Conservation (phyloP, 768 basidiomycete genomes). For the Tylopilus vinaceipallidus region DNA sequence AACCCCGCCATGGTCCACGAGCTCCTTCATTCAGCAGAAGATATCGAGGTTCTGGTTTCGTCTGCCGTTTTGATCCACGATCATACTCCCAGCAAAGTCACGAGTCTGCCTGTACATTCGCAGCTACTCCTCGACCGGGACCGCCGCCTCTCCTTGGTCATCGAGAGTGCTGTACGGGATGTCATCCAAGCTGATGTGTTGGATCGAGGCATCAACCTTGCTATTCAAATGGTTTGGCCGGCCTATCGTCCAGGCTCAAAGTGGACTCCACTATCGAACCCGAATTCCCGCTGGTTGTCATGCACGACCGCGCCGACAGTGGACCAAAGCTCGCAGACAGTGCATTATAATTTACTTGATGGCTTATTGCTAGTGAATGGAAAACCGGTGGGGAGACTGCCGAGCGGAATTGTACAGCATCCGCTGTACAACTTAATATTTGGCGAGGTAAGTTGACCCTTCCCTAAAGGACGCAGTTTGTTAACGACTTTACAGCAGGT, state of each 20-base stretch:
- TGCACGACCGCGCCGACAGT: constrained; percentile 12
- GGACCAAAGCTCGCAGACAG: constrained; percentile 17
- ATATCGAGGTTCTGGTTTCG: constrained; percentile 24
- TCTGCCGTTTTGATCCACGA: constrained; percentile 27
- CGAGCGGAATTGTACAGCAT: constrained; percentile 16
- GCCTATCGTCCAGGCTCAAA: constrained; percentile 23
- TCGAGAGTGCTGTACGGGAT: constrained; percentile 17
- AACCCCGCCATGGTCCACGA: constrained; percentile 4
- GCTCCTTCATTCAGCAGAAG: constrained; percentile 20
- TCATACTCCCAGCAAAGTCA: constrained; percentile 19
- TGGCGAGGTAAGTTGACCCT: constrained; percentile 16
- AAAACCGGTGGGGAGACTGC: constrained; percentile 24
- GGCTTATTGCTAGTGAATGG: constrained; percentile 30
- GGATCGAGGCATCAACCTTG: constrained; percentile 18
- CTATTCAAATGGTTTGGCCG: constrained; percentile 22
- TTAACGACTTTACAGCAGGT: constrained; percentile 14
- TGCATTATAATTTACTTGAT: constrained; percentile 23
- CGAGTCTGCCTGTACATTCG: constrained; percentile 4
- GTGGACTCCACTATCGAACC: constrained; percentile 14
- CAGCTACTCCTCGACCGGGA: constrained; percentile 30
- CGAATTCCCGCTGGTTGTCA: constrained; percentile 24
- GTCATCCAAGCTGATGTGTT: not conserved
- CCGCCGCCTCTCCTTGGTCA: constrained; percentile 24
- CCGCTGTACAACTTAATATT: constrained; percentile 22
- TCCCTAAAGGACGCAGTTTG: too few relatives aligned